phyloP scores from a whole-genome alignment of 1,139 yeast genomes.

The Torulaspora pretoriensis region DNA sequence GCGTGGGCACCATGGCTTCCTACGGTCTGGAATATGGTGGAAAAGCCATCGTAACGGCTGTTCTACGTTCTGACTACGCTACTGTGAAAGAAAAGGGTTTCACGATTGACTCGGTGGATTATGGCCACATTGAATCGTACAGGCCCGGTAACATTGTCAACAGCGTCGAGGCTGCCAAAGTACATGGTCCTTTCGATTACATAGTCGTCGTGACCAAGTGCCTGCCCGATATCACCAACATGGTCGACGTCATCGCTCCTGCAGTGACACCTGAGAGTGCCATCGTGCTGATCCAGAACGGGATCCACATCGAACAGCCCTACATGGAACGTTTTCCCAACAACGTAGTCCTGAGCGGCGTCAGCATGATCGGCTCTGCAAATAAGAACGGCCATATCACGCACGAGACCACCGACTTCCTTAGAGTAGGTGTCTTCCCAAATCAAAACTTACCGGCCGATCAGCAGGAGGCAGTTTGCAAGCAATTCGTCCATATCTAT shows the following conservation, averaged over 20 bases:
- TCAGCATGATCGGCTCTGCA: slow-evolving; percentile 44
- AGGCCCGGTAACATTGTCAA: slow-evolving; percentile 47
- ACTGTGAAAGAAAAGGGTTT: slow-evolving; percentile 41
- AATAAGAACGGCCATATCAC: slow-evolving; percentile 32
- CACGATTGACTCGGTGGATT: slow-evolving; percentile 47
- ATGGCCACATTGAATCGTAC: slow-evolving; percentile 48
- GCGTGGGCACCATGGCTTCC: slow-evolving; percentile 55
- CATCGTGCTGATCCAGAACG: slow-evolving; percentile 53
- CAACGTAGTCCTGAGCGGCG: slow-evolving; percentile 48
- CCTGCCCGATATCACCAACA: slow-evolving; percentile 46
- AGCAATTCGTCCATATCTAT: slow-evolving; percentile 43
- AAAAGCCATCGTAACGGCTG: slow-evolving; percentile 45
- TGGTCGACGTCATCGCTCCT: slow-evolving; percentile 48
- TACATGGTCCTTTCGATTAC: slow-evolving; percentile 43
- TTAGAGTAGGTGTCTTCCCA: slow-evolving; percentile 46
- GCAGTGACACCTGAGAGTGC: slow-evolving; percentile 41
- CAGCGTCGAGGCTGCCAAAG: slow-evolving; percentile 43
- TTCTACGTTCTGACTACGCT: slow-evolving; percentile 51
- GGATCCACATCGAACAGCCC: slow-evolving; percentile 51
- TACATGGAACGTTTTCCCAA: slow-evolving; percentile 44
- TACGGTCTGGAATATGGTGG: slow-evolving; percentile 43
- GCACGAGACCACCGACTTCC: slow-evolving; percentile 39
- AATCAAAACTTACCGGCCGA: slow-evolving; percentile 29
- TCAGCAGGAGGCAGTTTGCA: slow-evolving; percentile 36
- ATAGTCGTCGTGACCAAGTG: slow-evolving; percentile 52